Conservation (phyloP, 1,139 yeast genomes). For the Geotrichum bryndzae region DNA sequence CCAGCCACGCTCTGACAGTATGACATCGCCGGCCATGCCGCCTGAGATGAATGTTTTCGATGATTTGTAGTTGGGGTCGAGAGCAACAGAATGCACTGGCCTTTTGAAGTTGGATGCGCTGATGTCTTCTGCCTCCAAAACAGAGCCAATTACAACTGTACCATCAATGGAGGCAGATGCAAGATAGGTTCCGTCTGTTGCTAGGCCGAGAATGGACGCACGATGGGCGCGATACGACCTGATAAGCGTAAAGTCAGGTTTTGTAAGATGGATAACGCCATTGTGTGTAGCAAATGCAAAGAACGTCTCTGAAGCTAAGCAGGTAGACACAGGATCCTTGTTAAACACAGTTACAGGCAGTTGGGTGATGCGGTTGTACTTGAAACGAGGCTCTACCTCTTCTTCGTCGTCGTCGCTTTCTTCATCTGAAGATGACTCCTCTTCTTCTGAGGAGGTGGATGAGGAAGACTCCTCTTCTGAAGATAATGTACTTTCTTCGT, state of each 20-base stretch:
- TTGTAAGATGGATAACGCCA: slow-evolving; percentile 68
- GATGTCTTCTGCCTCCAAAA: slow-evolving; percentile 56
- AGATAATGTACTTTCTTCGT: slow-evolving; percentile 22
- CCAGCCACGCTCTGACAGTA: slow-evolving; percentile 78
- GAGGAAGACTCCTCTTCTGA: slow-evolving; percentile 27
- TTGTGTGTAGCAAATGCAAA: slow-evolving; percentile 86
- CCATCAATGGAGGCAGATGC: slow-evolving; percentile 94
- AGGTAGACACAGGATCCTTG: slow-evolving; percentile 72
- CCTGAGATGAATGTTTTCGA: slow-evolving; percentile 72
- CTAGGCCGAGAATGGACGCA: slow-evolving; percentile 66
- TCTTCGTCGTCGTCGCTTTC: slow-evolving; percentile 43
- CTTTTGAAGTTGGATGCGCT: slow-evolving; percentile 77
- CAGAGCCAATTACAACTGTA: slow-evolving; percentile 74
- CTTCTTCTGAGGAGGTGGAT: background rate
- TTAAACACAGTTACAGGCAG: slow-evolving; percentile 63
- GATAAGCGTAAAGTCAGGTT: slow-evolving; percentile 49
- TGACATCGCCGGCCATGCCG: slow-evolving; percentile 82
- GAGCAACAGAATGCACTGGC: slow-evolving; percentile 80
- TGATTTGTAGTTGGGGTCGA: slow-evolving; percentile 61
- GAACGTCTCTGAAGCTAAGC: slow-evolving; percentile 51
- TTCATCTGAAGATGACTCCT: slow-evolving; percentile 24
- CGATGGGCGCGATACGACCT: slow-evolving; percentile 78
- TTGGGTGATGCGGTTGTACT: slow-evolving; percentile 60
- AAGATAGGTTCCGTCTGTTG: slow-evolving; percentile 66
- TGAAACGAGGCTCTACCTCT: slow-evolving; percentile 66